Base-by-base conservation (phyloP, 805 yeast genomes). In the Peterozyma xylosa region DNA sequence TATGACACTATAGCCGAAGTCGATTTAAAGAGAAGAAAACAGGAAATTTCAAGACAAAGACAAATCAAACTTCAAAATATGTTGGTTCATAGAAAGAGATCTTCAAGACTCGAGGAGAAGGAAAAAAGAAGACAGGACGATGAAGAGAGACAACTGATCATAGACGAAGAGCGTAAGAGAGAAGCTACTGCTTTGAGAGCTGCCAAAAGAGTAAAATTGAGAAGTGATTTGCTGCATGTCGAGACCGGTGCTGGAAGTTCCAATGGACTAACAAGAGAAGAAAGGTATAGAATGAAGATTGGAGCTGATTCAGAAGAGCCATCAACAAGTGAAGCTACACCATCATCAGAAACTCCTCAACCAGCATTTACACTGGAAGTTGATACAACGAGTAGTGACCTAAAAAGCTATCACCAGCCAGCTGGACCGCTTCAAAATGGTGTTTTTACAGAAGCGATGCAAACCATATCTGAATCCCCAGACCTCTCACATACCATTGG, bases 81-180 rank as follows among this genome's bases (percentile, higher is more conserved):
- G 43, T 61, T 86, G 54, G 80, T 80, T 3, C 76, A 84, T 45
- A 71, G 93, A 53, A 85, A 86, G 53, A 70, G 87, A 50, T 84
- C 91, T 0, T 77, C 88, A 1, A 71, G 93, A 60, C 60, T 86
- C 37, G 86, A 82, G 51, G 84, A 83, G 15, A 79, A 76, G 53
- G 80, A 76, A 48, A 64, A 62, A 47, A 71, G 64, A 41, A 67
- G 58, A 44, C 64, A 57, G 38, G 84, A 79, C 48, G 87, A 83
- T 49, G 76, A 73, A 16, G 68, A 68, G 42, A 64, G 64, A 40
- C 57, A 64, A 30, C 70, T 67, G 45, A 68, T 68, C 39, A 67
- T 73, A 45, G 76, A 69, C 39, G 71, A 72, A 44, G 65, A 68
- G 37, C 64, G 71, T 35, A 64, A 70, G 41, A 59, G 62, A 40